Evolutionary conservation across 306 rosid genomes (phyloP).

Genomic region (Boehmeria nivea): DNA sequence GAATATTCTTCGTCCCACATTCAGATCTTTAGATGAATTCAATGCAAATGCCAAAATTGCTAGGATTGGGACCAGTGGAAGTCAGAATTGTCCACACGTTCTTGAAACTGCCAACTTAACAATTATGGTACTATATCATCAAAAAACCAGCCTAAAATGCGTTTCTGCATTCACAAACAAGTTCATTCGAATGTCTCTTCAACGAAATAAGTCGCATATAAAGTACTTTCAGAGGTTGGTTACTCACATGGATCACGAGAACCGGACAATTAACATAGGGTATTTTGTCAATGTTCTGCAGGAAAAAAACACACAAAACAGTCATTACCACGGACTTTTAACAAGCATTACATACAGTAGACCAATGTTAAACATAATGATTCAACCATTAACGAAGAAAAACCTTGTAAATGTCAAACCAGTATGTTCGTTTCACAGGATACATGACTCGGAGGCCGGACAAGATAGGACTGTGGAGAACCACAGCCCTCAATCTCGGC

Average conservation of each 20-base stretch:
- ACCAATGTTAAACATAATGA: constrained; percentile 4
- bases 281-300: constrained; percentile 94
- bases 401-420: constrained; percentile 99
- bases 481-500: constrained; percentile 75
- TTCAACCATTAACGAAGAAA: constrained; percentile 5
- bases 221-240: constrained; percentile 3
- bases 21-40: too few relatives aligned
- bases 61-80: too few relatives aligned
- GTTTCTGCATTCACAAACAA: too few relatives aligned
- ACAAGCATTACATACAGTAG: constrained; percentile 8
- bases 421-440: constrained; percentile 85
- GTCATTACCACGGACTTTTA: constrained; percentile 10
- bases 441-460: constrained; percentile 98
- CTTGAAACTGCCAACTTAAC: too few relatives aligned
- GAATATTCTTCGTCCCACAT: too few relatives aligned
- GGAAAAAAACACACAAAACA: constrained; percentile 13
- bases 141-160: too few relatives aligned
- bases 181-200: background rate
- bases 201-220: background rate
- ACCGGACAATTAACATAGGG: constrained; percentile 77
- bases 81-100: too few relatives aligned
- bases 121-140: too few relatives aligned
- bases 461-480: constrained; percentile 94
- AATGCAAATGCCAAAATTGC: too few relatives aligned
- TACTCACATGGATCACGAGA: constrained; percentile 91